A percentile compares a stretch with the other conserved stretches of the same genome.
phyloP scores from a whole-genome alignment of 192 early-diverging fungal species.

The Coemansia sp. region DNA sequence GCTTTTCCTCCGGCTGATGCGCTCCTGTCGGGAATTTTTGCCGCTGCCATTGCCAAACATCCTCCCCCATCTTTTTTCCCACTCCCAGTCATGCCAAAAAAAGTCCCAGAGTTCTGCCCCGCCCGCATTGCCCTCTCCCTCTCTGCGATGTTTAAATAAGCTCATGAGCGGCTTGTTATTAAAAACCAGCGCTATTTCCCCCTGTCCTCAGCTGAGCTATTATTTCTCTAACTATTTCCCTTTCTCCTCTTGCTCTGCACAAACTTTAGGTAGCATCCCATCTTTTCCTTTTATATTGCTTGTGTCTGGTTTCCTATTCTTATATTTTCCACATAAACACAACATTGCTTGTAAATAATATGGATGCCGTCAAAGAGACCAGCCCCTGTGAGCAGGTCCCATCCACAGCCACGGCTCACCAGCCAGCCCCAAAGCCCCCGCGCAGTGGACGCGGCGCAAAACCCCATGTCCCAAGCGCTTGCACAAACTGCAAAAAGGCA shows the following conservation, averaged over 20 bases:
- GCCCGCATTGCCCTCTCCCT: not conserved
- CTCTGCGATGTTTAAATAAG: conserved; percentile 2
- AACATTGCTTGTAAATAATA: not conserved
- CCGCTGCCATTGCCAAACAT: conserved; percentile 10
- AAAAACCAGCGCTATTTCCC: not conserved
- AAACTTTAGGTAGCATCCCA: not conserved
- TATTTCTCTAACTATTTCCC: not conserved
- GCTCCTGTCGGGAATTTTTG: conserved; percentile 12
- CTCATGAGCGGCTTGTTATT: not conserved
- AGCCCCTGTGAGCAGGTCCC: conserved; percentile 4
- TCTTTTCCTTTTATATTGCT: not conserved
- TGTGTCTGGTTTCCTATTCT: not conserved
- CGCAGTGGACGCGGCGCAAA: conserved; percentile 51
- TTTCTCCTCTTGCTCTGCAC: not conserved
- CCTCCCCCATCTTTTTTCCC: not conserved
- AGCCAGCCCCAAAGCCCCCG: conserved; percentile 4
- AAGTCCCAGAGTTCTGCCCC: not conserved
- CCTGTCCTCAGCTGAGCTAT: not conserved
- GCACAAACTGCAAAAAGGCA: conserved; percentile 83
- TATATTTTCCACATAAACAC: not conserved
- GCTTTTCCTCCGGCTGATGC: conserved; percentile 6
- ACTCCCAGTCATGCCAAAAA: not conserved
- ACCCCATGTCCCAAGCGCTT: conserved; percentile 85
- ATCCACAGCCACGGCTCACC: not conserved
- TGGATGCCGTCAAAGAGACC: not conserved